Evolutionary conservation across 768 basidiomycete species (phyloP).

Genomic region (Hericium coralloides): DNA sequence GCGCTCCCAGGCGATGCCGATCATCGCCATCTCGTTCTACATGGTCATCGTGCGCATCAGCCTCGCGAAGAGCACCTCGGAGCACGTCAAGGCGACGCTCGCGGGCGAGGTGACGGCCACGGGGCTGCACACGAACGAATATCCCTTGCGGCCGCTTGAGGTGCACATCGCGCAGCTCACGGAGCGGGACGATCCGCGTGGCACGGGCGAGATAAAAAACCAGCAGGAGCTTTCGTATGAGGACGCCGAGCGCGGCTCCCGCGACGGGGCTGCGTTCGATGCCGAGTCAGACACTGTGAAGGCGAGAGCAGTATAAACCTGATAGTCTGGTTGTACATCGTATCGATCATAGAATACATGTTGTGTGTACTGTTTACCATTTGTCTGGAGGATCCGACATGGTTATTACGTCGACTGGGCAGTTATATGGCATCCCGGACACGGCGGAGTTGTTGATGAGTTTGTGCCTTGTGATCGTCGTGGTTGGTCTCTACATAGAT

Average conservation of each 20-base stretch:
- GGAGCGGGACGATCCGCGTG: background rate
- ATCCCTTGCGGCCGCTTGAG: background rate
- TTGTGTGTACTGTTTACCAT: too few relatives aligned
- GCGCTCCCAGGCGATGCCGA: background rate
- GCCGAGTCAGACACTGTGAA: background rate
- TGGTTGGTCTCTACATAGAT: too few relatives aligned
- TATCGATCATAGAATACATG: too few relatives aligned
- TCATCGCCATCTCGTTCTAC: background rate
- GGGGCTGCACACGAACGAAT: background rate
- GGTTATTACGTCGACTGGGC: too few relatives aligned
- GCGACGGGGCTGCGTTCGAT: background rate
- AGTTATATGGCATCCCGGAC: too few relatives aligned
- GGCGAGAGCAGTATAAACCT: background rate
- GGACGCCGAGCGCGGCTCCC: background rate
- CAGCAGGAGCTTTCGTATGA: background rate
- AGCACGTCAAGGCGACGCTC: background rate
- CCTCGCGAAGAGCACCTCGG: background rate
- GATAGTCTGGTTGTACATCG: too few relatives aligned
- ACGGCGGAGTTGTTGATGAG: too few relatives aligned
- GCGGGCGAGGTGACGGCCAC: background rate
- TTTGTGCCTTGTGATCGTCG: too few relatives aligned
- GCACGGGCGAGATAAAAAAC: background rate
- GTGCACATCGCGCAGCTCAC: background rate
- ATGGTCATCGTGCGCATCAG: background rate
- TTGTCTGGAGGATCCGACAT: too few relatives aligned